Evolutionary conservation across 208 protist genomes (phyloP).

Genomic region (Herpetomonas tarakana): DNA sequence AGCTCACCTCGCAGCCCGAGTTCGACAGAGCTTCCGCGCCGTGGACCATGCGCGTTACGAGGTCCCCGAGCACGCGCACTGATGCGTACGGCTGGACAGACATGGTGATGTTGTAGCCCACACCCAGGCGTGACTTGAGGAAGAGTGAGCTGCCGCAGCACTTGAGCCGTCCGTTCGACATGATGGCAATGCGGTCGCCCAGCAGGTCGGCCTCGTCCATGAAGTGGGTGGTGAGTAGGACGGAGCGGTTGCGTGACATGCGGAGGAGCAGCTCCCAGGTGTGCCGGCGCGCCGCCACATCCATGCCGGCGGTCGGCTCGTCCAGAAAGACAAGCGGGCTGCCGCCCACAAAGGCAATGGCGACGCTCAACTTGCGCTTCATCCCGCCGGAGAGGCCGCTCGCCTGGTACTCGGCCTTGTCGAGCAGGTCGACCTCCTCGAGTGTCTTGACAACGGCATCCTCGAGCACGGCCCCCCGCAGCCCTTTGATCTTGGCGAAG

Average conservation of each 20-base stretch:
- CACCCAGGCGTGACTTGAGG: slow-evolving; percentile 46
- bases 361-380: slow-evolving; percentile 56
- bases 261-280: slow-evolving; percentile 45
- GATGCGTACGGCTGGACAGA: slow-evolving; percentile 9
- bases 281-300: slow-evolving; percentile 38
- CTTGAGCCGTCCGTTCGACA: slow-evolving; percentile 51
- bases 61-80: slow-evolving; percentile 2
- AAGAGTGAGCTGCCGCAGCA: slow-evolving; percentile 44
- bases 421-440: slow-evolving; percentile 29
- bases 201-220: slow-evolving; percentile 96
- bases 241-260: slow-evolving; percentile 16
- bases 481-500: slow-evolving; percentile 76
- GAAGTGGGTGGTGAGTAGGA: slow-evolving; percentile 64
- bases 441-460: slow-evolving; percentile 19
- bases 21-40: slow-evolving; percentile 12
- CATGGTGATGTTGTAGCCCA: slow-evolving; percentile 49
- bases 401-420: slow-evolving; percentile 21
- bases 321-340: slow-evolving; percentile 67
- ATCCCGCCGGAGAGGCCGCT: slow-evolving; percentile 43
- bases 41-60: slow-evolving; percentile 21
- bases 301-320: slow-evolving; percentile 71
- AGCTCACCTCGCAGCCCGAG: slow-evolving; percentile 31
- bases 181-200: slow-evolving; percentile 85
- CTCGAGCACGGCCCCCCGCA: slow-evolving; percentile 17
- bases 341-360: slow-evolving; percentile 58